These are phyloP conservation scores for Claviceps fusiformis DNA, from an alignment of 2,329 filamentous ascomycete genomes.

Conservation along the genomic window DNA sequence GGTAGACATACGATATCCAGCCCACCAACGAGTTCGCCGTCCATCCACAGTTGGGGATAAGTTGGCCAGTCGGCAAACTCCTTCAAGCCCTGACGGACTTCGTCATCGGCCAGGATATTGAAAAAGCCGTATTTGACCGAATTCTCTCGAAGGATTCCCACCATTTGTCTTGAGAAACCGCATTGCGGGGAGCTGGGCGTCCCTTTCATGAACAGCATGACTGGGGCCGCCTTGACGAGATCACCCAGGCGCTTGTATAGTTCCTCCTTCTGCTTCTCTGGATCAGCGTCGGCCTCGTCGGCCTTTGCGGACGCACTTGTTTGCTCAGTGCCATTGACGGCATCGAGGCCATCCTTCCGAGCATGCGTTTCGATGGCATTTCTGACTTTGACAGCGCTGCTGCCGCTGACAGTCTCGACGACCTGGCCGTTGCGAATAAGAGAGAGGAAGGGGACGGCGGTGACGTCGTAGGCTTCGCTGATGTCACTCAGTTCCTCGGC, in stretches of 20 bases:
- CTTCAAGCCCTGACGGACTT: conserved; percentile 91
- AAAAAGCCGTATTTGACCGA: conserved; percentile 97
- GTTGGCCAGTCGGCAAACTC: conserved; percentile 98
- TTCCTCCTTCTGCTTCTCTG: conserved; percentile 62
- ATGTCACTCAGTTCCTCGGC: conserved; percentile 89
- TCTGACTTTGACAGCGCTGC: conserved; percentile 74
- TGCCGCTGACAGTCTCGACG: conserved; percentile 77
- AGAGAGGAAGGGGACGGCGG: conserved; percentile 84
- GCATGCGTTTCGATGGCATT: conserved; percentile 75
- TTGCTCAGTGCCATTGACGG: conserved; percentile 22
- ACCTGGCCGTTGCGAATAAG: conserved; percentile 63
- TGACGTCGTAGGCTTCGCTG: conserved; percentile 85
- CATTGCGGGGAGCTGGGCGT: conserved; percentile 78
- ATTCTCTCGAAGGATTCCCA: conserved; percentile 73
- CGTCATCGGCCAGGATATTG: conserved; percentile 95
- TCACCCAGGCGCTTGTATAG: conserved; percentile 67
- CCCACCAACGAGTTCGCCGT: conserved; percentile 81
- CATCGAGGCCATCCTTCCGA: conserved; percentile 27
- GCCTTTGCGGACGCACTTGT: conserved; percentile 30
- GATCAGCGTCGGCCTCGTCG: conserved; percentile 26
- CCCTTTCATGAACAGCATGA: conserved; percentile 99
- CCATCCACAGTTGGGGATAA: conserved; percentile 87
- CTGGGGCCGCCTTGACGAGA: conserved; percentile 85
- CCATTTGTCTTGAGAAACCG: conserved; percentile 84
- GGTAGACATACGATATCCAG: conserved; percentile 74